Base-by-base conservation (phyloP, 768 basidiomycete species). In the Rhodotorula sphaerocarpa region DNA sequence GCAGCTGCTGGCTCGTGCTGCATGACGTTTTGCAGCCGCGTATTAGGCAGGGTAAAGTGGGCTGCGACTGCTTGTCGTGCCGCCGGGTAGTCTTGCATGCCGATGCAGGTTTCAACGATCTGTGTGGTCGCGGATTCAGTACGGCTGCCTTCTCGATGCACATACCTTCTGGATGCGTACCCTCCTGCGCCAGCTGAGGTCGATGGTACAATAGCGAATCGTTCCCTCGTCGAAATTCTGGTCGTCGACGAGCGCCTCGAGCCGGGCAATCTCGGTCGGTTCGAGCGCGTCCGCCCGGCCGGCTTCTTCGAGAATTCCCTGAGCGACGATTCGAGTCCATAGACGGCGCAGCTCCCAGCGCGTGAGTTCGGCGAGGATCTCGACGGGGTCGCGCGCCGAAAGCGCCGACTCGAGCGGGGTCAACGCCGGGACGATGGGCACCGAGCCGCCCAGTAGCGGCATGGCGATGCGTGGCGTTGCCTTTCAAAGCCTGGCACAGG, bases 131-230 rank as follows among this genome's bases (percentile, higher is more conserved):
- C 23, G 18, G 30, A 45, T 43, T 6, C 6, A 7, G 42, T n/a
- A n/a, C 28, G 21, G 23, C 15, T 41, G 25, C 14, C n/a, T n/a
- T n/a, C n/a, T n/a, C n/a, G n/a, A n/a, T n/a, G n/a, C n/a, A n/a
- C n/a, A n/a, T n/a, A n/a, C n/a, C n/a, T n/a, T n/a, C n/a, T n/a
- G n/a, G n/a, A n/a, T n/a, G n/a, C n/a, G n/a, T 28, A 65, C 63
- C 12, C 36, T 21, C 23, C 63, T 36, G n/a, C 63, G 50, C 63
- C 63, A 65, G 34, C 28, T 33, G 7, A 46, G 18, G 41, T 66
- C 59, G 20, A 61, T 12, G 14, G 18, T 21, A 30, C 21, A 23
- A 39, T 61, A 61, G 27, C 44, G n/a, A n/a, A 33, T 7, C 5
- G 23, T 11, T 5, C 39, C 59, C 20, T 50, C 30, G 36, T 57